A percentile compares a stretch with the other conserved stretches of the same genome.
These are phyloP conservation scores for Litchi chinensis DNA, from an alignment of 345 rosid species.

Conservation along the genomic window DNA sequence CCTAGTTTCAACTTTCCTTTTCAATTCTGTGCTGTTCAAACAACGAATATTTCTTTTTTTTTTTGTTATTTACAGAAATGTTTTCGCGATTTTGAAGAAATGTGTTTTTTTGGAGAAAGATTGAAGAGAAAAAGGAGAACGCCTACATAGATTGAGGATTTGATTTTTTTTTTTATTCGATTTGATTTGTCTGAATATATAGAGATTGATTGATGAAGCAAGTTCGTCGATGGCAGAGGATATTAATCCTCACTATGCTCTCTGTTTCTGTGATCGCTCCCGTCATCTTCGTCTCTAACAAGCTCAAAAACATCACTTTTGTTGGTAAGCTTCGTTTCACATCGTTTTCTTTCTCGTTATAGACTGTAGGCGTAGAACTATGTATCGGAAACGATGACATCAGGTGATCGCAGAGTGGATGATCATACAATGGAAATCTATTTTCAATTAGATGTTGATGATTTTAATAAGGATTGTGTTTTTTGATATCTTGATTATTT, in stretches of 20 bases:
- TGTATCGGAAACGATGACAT: not conserved
- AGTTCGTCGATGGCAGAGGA: constrained; percentile 77
- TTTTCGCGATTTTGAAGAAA: constrained; percentile 25
- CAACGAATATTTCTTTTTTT: constrained; percentile 23
- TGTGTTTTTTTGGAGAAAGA: constrained; percentile 47
- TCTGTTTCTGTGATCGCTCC: constrained; percentile 76
- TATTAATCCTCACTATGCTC: constrained; percentile 73
- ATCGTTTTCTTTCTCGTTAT: not conserved
- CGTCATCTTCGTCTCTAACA: constrained; percentile 56
- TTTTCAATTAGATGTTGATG: not conserved
- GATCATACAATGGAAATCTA: constrained; percentile 10
- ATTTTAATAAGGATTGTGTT: not conserved
- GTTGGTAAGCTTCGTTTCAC: constrained; percentile 43
- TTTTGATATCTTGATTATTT: not conserved
- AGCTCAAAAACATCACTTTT: constrained; percentile 52
- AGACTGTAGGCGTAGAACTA: not conserved
- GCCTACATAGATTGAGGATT: constrained; percentile 27
- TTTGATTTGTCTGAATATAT: not conserved
- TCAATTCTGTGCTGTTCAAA: constrained; percentile 38
- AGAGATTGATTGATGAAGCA: constrained; percentile 61
- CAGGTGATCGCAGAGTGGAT: not conserved
- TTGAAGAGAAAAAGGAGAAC: constrained; percentile 6
- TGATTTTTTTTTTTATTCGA: not conserved
- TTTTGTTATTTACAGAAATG: not conserved
- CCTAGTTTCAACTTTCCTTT: constrained; percentile 33